These are phyloP conservation scores for Cercospora sp. DNA, from an alignment of 2,329 filamentous ascomycete species.

Conservation along the genomic window DNA sequence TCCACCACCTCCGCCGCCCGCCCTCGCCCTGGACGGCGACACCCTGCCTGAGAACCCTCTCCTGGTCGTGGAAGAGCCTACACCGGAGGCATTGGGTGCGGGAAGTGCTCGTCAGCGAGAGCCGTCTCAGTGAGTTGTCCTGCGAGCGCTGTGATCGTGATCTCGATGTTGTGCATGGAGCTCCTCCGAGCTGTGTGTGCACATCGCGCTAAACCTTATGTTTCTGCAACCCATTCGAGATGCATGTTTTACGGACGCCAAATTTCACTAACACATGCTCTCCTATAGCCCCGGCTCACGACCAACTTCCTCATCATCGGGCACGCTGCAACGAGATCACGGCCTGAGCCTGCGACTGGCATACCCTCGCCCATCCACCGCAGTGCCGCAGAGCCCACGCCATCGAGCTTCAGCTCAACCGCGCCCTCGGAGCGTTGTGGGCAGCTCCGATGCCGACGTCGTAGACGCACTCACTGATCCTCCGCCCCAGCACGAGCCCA, in stretches of 20 bases:
- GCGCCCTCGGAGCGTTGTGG: slow-evolving; percentile 43
- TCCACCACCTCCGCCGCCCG: slow-evolving; percentile 11
- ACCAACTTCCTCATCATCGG: slow-evolving; percentile 6
- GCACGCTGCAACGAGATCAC: slow-evolving; percentile 4
- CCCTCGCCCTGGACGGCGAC: slow-evolving; percentile 17
- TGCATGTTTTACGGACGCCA: not conserved
- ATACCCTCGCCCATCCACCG: not conserved
- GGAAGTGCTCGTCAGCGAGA: not conserved
- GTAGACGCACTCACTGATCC: slow-evolving; percentile 57
- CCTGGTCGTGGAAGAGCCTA: slow-evolving; percentile 23
- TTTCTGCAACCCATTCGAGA: not conserved
- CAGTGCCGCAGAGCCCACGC: not conserved
- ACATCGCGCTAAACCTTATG: slow-evolving; percentile 15
- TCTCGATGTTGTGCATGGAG: slow-evolving; percentile 21
- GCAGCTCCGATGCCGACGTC: slow-evolving; percentile 43
- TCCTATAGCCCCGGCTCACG: slow-evolving; percentile 11
- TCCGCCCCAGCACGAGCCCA: slow-evolving; percentile 25
- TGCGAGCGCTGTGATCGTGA: not conserved
- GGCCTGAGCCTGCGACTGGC: not conserved
- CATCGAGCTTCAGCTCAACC: slow-evolving; percentile 36
- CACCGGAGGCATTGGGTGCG: slow-evolving; percentile 19
- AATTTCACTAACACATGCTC: not conserved
- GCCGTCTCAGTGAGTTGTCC: slow-evolving; percentile 9
- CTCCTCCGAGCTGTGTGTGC: slow-evolving; percentile 12
- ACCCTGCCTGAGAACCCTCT: slow-evolving; percentile 13